Evolutionary conservation across 257 asterid species (phyloP).

Genomic region (Nicotiana attenuata): DNA sequence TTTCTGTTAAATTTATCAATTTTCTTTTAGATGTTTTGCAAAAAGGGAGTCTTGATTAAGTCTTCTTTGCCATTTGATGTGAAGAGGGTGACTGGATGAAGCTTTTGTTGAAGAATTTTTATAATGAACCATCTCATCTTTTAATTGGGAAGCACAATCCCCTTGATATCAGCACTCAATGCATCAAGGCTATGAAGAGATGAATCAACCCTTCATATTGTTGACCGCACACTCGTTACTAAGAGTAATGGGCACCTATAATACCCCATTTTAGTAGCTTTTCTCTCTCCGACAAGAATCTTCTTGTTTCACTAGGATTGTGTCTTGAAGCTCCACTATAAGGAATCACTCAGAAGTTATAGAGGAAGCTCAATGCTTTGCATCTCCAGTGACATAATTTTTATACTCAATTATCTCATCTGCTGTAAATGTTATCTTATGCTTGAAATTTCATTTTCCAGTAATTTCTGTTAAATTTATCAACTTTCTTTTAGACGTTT

Average conservation of each 20-base stretch:
- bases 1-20: neutral
- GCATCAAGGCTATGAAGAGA: neutral
- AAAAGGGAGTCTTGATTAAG: slow-evolving; percentile 4
- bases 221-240: neutral
- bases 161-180: neutral
- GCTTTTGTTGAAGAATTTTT: neutral
- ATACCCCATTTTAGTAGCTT: neutral
- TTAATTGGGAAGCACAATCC: neutral
- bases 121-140: neutral
- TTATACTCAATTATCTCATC: slow-evolving; percentile 1
- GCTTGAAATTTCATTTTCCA: neutral
- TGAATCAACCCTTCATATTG: neutral
- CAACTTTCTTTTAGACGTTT: neutral
- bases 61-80: slow-evolving; percentile 13
- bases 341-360: neutral
- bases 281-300: neutral
- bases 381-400: neutral
- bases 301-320: neutral
- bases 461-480: neutral
- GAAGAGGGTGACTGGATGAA: neutral
- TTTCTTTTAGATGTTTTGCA: neutral
- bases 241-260: neutral
- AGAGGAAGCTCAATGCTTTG: neutral
- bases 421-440: neutral
- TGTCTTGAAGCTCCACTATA: neutral